Base-by-base conservation (phyloP, 805 yeast species). In the Kregervanrija fluxuum region DNA sequence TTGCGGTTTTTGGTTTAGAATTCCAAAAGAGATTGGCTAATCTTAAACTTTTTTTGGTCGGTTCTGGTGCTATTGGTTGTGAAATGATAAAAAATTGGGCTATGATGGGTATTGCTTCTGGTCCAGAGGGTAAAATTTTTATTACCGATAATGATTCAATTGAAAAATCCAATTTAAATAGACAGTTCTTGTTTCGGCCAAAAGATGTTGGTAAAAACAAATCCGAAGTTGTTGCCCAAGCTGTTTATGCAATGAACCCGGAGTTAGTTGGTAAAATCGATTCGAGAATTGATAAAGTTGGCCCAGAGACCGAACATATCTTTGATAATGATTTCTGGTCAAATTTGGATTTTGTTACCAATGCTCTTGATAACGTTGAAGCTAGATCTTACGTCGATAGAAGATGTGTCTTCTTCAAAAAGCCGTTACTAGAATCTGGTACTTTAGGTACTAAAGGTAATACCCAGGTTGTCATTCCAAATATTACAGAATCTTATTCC, bases 81-180 rank as follows among this genome's bases (percentile, higher is more conserved):
- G 99, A 93, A 68, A 91, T 93, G 90, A 73, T 93, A 58, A 93
- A 93, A 68, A 90, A 88, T 61, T 93, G 98, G 98, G 96, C 99
- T 5, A 75, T 93, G 76, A 75, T 90, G 78, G 99, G 99, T 38
- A 69, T 93, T 43, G 98, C 95, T 33, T 75, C 95, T 17, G 98
- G 98, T 36, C 87, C 90, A 35, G 65, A 84, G 3, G 99, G 99
- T 56, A 75, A 79, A 55, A 85, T 93, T 48, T 67, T 69, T 43
- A 82, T 93, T 39, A 93, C 99, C 22, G 99, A 91, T 66, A 93
- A 82, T 61, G 99, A 93, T 61, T 78, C 93, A 5, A 93, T 93
- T 60, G 99, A 93, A 66, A 88, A 88, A 65, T 88, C 96, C 11
- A 93, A 93, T 64, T 77, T 93, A 67, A 93, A 93, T 67, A 83